Evolutionary conservation across 2,329 filamentous ascomycete species (phyloP).

Genomic region (Lachnellula suecica): DNA sequence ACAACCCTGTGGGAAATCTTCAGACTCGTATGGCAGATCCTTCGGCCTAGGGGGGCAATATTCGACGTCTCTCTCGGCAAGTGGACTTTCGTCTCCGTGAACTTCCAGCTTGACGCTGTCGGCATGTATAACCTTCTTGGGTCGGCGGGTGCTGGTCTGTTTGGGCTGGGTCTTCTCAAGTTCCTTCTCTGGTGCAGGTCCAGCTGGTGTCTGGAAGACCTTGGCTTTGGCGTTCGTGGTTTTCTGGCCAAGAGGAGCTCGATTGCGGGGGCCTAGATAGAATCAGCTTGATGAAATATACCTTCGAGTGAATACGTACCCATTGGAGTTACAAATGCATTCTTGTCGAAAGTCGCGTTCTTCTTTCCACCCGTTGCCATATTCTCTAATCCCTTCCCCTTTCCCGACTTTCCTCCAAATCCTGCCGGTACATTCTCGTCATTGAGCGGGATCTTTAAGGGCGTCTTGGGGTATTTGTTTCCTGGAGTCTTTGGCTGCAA

Average conservation of each 20-base stretch:
- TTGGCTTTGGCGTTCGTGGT: conserved; percentile 91
- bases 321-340: conserved; percentile 75
- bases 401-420: conserved; percentile 58
- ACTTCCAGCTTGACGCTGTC: conserved; percentile 63
- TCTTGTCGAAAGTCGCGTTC: too few relatives aligned
- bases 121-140: conserved; percentile 53
- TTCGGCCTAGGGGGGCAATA: conserved; percentile 78
- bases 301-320: conserved; percentile 61
- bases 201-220: conserved; percentile 64
- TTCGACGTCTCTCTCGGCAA: conserved; percentile 74
- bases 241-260: conserved; percentile 88
- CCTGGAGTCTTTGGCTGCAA: conserved; percentile 77
- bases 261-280: conserved; percentile 50
- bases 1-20: conserved; percentile 60
- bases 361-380: conserved; percentile 52
- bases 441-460: conserved; percentile 73
- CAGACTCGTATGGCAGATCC: conserved; percentile 67
- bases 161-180: conserved; percentile 61
- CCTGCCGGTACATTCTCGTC: conserved; percentile 76
- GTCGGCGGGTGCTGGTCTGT: conserved; percentile 54
- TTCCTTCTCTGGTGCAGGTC: conserved; percentile 57
- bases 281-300: background rate
- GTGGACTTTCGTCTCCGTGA: conserved; percentile 49
- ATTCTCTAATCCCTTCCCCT: conserved; percentile 55
- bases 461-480: conserved; percentile 75